A percentile compares a stretch with the other conserved stretches of the same genome.
These are phyloP conservation scores for Eucalyptus pauciflora DNA, from an alignment of 345 rosid species.

Conservation along the genomic window DNA sequence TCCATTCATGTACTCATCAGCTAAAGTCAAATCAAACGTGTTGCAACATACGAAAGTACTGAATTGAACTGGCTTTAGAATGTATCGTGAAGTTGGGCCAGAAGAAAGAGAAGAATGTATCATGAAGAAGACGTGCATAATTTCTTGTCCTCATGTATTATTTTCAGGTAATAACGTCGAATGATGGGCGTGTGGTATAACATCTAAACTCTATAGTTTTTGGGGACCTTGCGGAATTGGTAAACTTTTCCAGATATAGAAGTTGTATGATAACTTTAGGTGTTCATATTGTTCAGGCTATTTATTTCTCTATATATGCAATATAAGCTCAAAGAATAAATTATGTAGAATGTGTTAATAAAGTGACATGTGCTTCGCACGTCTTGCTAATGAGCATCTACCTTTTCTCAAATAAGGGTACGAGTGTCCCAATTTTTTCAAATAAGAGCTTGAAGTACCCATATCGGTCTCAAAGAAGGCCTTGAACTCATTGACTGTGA, in stretches of 20 bases:
- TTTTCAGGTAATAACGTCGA: background rate
- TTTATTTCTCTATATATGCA: background rate
- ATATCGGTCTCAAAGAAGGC: no score
- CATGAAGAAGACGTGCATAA: background rate
- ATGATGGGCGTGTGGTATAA: background rate
- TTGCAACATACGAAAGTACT: background rate
- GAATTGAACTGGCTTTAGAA: background rate
- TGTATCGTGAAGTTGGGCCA: background rate
- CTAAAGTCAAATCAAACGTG: background rate
- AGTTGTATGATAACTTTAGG: background rate
- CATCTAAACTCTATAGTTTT: background rate
- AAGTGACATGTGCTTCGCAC: background rate
- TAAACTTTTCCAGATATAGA: background rate
- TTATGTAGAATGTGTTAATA: background rate
- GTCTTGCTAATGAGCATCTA: background rate
- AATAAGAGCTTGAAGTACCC: no score
- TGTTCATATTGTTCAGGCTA: background rate
- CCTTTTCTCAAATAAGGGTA: background rate
- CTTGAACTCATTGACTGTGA: no score
- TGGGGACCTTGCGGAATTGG: background rate
- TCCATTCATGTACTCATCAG: background rate
- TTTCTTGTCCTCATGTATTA: background rate
- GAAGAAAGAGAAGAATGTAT: background rate
- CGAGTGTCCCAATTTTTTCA: no score
- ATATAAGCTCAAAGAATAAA: background rate